These are phyloP conservation scores for Claviceps sp. DNA, from an alignment of 2,329 filamentous ascomycete species.

Conservation along the genomic window DNA sequence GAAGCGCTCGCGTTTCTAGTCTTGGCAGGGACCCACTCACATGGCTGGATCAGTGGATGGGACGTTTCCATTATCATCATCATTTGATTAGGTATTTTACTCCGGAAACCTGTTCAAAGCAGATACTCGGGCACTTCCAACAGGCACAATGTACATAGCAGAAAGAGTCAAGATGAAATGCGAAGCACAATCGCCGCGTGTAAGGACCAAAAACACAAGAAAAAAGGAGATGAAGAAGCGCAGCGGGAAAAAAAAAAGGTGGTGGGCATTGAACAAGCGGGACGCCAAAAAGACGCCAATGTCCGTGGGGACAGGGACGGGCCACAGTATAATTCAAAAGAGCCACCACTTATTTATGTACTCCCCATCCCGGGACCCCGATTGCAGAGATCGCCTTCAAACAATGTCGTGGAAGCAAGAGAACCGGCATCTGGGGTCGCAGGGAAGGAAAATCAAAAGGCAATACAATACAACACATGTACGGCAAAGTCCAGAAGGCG, in stretches of 20 bases:
- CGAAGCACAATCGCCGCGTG: not conserved
- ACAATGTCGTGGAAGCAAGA: not conserved
- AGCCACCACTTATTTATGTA: slow-evolving; percentile 1
- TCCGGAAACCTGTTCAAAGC: too few relatives aligned
- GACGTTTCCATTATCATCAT: too few relatives aligned
- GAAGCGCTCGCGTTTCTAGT: not conserved
- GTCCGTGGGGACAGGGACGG: slow-evolving; percentile 2
- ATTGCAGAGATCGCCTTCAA: not conserved
- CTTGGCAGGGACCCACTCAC: not conserved
- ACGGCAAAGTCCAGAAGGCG: not conserved
- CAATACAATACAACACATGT: not conserved
- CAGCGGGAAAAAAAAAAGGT: not conserved
- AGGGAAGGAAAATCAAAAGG: not conserved
- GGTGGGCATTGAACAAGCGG: slow-evolving; percentile 1
- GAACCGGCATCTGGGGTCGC: not conserved
- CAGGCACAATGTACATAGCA: not conserved
- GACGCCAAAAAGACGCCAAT: slow-evolving; percentile 3
- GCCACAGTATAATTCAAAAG: slow-evolving; percentile 3
- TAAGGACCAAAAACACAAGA: not conserved
- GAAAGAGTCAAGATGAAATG: not conserved
- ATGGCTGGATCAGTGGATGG: too few relatives aligned
- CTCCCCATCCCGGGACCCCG: slow-evolving; percentile 1
- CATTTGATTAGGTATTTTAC: too few relatives aligned
- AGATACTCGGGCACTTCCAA: not conserved
- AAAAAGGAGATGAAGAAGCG: not conserved